A percentile compares a stretch with the other conserved stretches of the same genome.
These are phyloP conservation scores for Candida glaebosa DNA, from an alignment of 805 yeast species.

Conservation along the genomic window DNA sequence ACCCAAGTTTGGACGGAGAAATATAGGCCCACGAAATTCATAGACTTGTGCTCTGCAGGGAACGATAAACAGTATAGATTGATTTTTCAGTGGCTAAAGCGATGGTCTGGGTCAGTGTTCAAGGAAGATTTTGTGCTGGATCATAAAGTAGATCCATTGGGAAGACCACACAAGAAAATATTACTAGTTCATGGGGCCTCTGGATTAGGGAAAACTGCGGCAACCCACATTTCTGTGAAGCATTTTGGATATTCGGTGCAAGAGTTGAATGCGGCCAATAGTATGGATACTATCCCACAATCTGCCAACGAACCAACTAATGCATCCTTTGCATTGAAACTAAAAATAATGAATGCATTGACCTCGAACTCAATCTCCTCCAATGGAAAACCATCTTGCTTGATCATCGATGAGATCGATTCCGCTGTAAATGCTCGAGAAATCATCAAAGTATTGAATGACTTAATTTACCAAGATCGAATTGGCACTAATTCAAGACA, in stretches of 20 bases:
- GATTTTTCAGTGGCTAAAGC: constrained; percentile 38
- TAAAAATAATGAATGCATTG: constrained; percentile 51
- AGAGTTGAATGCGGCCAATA: constrained; percentile 75
- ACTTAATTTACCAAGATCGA: constrained; percentile 56
- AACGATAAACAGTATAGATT: constrained; percentile 39
- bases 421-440: constrained; percentile 34
- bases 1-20: constrained; percentile 36
- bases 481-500: constrained; percentile 40
- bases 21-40: constrained; percentile 32
- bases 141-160: constrained; percentile 23
- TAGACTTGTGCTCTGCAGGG: constrained; percentile 43
- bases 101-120: constrained; percentile 34
- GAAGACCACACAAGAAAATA: constrained; percentile 49
- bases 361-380: constrained; percentile 57
- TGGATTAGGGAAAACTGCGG: constrained; percentile 89
- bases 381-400: constrained; percentile 71
- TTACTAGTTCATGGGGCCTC: constrained; percentile 87
- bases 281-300: constrained; percentile 35
- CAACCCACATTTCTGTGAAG: constrained; percentile 78
- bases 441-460: constrained; percentile 48
- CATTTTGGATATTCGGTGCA: constrained; percentile 78
- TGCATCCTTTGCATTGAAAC: constrained; percentile 28
- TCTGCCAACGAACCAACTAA: constrained; percentile 41
- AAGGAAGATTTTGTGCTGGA: constrained; percentile 16
- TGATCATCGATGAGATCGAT: constrained; percentile 88